Evolutionary conservation across 345 rosid species (phyloP).

Genomic region (Firmiana major): DNA sequence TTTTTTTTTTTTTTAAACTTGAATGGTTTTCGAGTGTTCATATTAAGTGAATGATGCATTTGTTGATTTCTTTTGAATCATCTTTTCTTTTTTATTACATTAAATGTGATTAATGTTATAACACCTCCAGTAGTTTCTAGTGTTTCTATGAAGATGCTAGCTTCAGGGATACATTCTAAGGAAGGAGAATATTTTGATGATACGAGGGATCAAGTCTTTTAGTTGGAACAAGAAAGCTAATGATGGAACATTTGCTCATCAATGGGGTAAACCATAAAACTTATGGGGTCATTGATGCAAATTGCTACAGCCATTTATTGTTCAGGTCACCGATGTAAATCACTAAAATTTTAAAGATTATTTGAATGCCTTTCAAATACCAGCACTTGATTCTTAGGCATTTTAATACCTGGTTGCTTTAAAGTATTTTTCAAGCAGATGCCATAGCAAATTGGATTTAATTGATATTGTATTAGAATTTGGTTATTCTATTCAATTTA

Average conservation of each 20-base stretch:
- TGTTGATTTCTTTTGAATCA: neutral
- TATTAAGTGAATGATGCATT: neutral
- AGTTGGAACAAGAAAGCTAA: slow-evolving; percentile 88
- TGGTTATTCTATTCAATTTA: too few relatives aligned
- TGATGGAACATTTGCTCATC: slow-evolving; percentile 67
- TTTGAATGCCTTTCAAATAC: too few relatives aligned
- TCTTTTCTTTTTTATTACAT: slow-evolving; percentile 14
- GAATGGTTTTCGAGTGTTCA: neutral
- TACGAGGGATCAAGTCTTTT: slow-evolving; percentile 73
- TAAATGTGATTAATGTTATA: slow-evolving; percentile 36
- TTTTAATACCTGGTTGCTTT: too few relatives aligned
- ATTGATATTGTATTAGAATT: too few relatives aligned
- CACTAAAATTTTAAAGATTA: too few relatives aligned
- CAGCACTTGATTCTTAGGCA: too few relatives aligned
- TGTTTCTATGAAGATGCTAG: slow-evolving; percentile 59
- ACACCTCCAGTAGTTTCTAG: slow-evolving; percentile 67
- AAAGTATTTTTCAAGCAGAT: too few relatives aligned
- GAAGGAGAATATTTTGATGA: slow-evolving; percentile 91
- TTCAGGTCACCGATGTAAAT: slow-evolving; percentile 10
- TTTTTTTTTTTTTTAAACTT: neutral
- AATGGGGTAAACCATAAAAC: slow-evolving; percentile 65
- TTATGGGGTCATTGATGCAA: slow-evolving; percentile 74
- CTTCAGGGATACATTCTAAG: slow-evolving; percentile 60
- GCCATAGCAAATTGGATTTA: too few relatives aligned
- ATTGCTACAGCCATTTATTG: slow-evolving; percentile 70